These are phyloP conservation scores for Fusarium sororula DNA, from an alignment of 2,329 filamentous ascomycete species.

Conservation along the genomic window DNA sequence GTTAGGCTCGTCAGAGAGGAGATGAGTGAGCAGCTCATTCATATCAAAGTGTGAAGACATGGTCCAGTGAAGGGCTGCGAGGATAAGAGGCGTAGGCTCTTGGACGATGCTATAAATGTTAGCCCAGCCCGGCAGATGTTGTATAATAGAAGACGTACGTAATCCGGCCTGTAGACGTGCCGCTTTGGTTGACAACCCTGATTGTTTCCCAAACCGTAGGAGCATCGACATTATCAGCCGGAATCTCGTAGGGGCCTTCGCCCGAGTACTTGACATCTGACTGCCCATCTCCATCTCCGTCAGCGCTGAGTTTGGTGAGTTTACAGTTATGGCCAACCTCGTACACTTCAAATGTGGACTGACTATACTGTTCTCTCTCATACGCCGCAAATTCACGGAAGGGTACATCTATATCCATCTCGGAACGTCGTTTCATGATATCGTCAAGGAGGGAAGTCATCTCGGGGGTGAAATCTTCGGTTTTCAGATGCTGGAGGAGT, in stretches of 20 bases:
- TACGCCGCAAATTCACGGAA: conserved; percentile 49
- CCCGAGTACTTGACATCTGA: conserved; percentile 41
- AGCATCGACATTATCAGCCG: conserved; percentile 49
- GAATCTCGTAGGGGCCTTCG: conserved; percentile 36
- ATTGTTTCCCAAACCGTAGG: conserved; percentile 54
- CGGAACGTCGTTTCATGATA: conserved; percentile 45
- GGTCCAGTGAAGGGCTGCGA: conserved; percentile 67
- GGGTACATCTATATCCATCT: conserved; percentile 45
- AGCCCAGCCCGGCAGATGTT: background rate
- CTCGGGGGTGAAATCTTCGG: conserved; percentile 53
- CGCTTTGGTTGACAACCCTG: conserved; percentile 48
- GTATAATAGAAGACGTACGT: conserved; percentile 52
- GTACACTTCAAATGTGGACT: conserved; percentile 66
- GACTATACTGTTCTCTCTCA: conserved; percentile 53
- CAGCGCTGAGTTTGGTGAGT: conserved; percentile 46
- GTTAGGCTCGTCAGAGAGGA: conserved; percentile 59
- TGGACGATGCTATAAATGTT: conserved; percentile 59
- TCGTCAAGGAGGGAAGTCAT: conserved; percentile 51
- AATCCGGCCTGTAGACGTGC: conserved; percentile 63
- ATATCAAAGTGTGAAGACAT: conserved; percentile 68
- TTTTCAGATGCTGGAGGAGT: conserved; percentile 54
- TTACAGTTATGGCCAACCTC: conserved; percentile 60
- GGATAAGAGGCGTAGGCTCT: conserved; percentile 68
- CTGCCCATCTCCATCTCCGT: conserved; percentile 39
- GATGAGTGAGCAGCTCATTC: conserved; percentile 65